Conservation (phyloP, 2,329 filamentous ascomycete genomes). For the Davidsoniella virescens region DNA sequence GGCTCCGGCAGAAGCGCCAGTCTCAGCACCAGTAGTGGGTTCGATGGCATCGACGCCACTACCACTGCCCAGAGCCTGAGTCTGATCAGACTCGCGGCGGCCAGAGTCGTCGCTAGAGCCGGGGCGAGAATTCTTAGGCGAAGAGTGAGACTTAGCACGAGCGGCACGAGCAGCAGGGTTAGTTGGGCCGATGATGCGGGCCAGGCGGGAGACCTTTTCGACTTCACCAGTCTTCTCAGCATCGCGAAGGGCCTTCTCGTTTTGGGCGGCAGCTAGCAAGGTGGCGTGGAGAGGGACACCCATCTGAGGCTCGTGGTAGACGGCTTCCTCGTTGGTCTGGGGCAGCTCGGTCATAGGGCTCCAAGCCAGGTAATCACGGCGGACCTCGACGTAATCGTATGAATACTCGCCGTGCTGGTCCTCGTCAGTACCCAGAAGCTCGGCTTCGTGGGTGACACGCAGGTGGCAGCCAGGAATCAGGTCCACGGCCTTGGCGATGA, state of each 20-base stretch:
- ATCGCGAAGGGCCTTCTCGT: constrained; percentile 13
- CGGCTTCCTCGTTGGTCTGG: constrained; percentile 31
- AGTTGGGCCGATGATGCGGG: constrained; percentile 8
- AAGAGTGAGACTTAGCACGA: background rate
- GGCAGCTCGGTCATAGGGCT: constrained; percentile 36
- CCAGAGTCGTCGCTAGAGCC: background rate
- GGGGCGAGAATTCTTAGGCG: constrained; percentile 3
- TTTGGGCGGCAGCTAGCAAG: constrained; percentile 20
- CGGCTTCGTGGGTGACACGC: constrained; percentile 64
- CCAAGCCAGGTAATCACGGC: constrained; percentile 78
- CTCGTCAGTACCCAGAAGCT: constrained; percentile 77
- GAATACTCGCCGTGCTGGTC: constrained; percentile 83
- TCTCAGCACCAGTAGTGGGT: background rate
- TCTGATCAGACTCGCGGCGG: no score
- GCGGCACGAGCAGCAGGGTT: background rate
- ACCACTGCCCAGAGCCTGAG: no score
- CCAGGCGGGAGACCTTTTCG: constrained; percentile 17
- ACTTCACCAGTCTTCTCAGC: background rate
- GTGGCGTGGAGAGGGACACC: constrained; percentile 50
- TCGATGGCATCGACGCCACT: background rate
- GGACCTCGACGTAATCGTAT: constrained; percentile 80
- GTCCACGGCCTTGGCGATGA: constrained; percentile 62
- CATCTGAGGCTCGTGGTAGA: constrained; percentile 47
- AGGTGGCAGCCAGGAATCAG: constrained; percentile 62
- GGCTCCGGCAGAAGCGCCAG: background rate